These are phyloP conservation scores for Pyrenochaeta sp. DNA, from an alignment of 2,329 filamentous ascomycete genomes.

Conservation along the genomic window DNA sequence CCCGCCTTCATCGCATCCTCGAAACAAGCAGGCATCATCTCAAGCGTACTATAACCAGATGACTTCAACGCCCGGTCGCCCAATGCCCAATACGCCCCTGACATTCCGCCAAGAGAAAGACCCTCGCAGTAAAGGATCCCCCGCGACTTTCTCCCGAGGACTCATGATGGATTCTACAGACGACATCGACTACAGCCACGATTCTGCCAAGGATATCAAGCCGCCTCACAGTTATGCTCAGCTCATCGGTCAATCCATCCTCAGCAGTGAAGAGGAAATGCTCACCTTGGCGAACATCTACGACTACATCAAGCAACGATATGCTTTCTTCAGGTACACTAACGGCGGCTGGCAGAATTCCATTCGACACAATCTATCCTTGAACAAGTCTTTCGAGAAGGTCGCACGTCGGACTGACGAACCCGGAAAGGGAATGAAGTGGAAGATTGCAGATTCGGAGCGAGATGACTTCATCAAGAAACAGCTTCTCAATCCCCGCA, in stretches of 20 bases:
- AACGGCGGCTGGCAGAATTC: constrained; percentile 97
- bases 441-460: constrained; percentile 86
- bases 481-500: constrained; percentile 56
- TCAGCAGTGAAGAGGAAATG: constrained; percentile 85
- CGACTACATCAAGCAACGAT: constrained; percentile 87
- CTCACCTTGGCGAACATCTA: constrained; percentile 93
- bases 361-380: constrained; percentile 92
- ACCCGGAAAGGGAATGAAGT: constrained; percentile 98
- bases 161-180: constrained; percentile 62
- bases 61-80: constrained; percentile 47
- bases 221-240: constrained; percentile 96
- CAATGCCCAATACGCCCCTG: constrained; percentile 42
- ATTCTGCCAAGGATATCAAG: constrained; percentile 89
- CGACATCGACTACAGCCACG: constrained; percentile 77
- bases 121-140: constrained; percentile 54
- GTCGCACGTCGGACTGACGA: constrained; percentile 91
- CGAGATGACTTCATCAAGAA: constrained; percentile 88
- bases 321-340: constrained; percentile 89
- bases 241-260: constrained; percentile 94
- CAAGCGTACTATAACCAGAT: constrained; percentile 42
- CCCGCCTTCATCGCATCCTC: constrained; percentile 45
- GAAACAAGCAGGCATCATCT: constrained; percentile 39
- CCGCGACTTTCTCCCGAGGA: constrained; percentile 57
- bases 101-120: constrained; percentile 44
- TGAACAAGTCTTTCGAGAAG: constrained; percentile 95